Percentiles rank a stretch among this genome's conserved stretches.
phyloP scores from a whole-genome alignment of 768 basidiomycete genomes.

The Suillus brevipes region DNA sequence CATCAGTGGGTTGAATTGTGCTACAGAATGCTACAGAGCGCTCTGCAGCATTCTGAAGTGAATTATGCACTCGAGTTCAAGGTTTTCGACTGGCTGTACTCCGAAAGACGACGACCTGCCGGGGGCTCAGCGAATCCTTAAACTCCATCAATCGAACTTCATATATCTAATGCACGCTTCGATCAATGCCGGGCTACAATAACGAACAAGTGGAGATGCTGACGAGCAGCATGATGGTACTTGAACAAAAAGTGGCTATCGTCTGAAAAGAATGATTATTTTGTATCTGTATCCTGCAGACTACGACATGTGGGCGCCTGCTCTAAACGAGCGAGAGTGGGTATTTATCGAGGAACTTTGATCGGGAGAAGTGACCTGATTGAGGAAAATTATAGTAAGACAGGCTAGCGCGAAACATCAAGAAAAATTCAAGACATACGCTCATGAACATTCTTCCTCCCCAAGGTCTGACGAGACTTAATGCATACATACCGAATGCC shows the following conservation, averaged over 20 bases:
- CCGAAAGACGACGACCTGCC: not conserved
- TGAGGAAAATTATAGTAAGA: too few relatives aligned
- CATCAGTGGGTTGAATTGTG: too few relatives aligned
- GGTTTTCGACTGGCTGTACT: not conserved
- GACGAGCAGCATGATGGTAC: not conserved
- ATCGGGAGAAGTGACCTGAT: too few relatives aligned
- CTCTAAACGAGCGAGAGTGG: not conserved
- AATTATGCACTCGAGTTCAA: not conserved
- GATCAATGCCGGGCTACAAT: not conserved
- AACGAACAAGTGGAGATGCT: not conserved
- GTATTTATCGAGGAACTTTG: not conserved
- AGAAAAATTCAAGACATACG: too few relatives aligned
- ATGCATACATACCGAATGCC: too few relatives aligned
- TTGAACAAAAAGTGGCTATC: not conserved
- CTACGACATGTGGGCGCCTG: not conserved
- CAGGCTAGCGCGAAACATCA: too few relatives aligned
- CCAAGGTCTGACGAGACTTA: too few relatives aligned
- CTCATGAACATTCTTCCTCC: too few relatives aligned
- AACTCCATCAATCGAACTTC: constrained; percentile 1
- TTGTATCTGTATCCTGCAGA: not conserved
- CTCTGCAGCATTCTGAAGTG: too few relatives aligned
- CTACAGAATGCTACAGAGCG: too few relatives aligned
- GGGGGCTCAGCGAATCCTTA: not conserved
- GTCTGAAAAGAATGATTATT: not conserved
- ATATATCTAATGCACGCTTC: not conserved